phyloP scores from a whole-genome alignment of 768 basidiomycete species.

The Asterophora parasitica region DNA sequence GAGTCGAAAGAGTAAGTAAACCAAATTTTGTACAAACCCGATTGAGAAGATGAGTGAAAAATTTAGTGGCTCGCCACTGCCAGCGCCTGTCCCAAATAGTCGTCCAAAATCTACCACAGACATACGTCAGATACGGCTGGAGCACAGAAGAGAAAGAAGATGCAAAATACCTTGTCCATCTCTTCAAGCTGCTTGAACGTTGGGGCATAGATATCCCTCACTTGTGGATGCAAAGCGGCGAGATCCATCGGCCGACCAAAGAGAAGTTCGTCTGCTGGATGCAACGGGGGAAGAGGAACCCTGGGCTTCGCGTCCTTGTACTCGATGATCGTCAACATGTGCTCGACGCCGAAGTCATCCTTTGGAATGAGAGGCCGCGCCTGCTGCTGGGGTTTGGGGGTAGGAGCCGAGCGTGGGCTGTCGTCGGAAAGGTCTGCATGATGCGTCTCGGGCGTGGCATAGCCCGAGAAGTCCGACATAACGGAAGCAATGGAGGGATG shows the following conservation, averaged over 20 bases:
- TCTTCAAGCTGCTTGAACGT: conserved; percentile 74
- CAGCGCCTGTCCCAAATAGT: conserved; percentile 14
- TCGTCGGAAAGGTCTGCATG: conserved; percentile 20
- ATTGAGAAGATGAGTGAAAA: not conserved
- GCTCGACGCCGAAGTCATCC: conserved; percentile 81
- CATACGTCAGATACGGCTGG: not conserved
- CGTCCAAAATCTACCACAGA: conserved; percentile 11
- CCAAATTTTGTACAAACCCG: not conserved
- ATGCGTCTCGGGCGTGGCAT: conserved; percentile 35
- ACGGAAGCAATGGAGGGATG: conserved; percentile 75
- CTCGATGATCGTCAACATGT: conserved; percentile 89
- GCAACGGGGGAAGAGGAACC: conserved; percentile 30
- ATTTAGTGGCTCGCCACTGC: conserved; percentile 8
- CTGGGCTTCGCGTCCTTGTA: conserved; percentile 43
- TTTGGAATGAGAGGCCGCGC: conserved; percentile 52
- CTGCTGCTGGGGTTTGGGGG: conserved; percentile 33
- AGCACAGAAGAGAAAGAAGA: not conserved
- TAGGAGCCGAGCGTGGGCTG: conserved; percentile 21
- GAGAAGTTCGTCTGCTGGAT: conserved; percentile 68
- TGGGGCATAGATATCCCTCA: conserved; percentile 65
- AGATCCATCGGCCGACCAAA: conserved; percentile 65
- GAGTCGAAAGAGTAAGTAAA: too few relatives aligned
- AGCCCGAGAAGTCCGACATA: conserved; percentile 57
- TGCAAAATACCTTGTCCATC: conserved; percentile 60
- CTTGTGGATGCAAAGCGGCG: conserved; percentile 61